These are phyloP conservation scores for Priceomyces melissophilus DNA, from an alignment of 805 yeast species.

Conservation along the genomic window DNA sequence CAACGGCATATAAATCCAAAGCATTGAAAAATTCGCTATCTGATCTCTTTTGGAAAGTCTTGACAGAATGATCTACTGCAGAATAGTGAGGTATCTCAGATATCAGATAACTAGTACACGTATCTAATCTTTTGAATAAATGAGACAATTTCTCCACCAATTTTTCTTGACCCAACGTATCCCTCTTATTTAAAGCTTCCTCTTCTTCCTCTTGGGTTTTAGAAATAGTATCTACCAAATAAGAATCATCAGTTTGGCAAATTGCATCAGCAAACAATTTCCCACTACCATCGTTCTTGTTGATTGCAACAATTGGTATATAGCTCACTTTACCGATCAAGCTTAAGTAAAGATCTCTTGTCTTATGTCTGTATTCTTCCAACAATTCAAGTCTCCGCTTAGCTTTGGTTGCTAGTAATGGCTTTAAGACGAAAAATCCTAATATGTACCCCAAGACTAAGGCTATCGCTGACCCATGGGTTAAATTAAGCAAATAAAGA, in stretches of 20 bases:
- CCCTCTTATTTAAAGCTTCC: slow-evolving; percentile 16
- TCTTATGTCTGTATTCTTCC: slow-evolving; percentile 27
- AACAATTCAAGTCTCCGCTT: slow-evolving; percentile 31
- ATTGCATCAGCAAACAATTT: slow-evolving; percentile 36
- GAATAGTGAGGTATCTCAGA: slow-evolving; percentile 33
- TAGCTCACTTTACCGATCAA: slow-evolving; percentile 31
- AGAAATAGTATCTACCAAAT: slow-evolving; percentile 8
- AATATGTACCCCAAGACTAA: slow-evolving; percentile 27
- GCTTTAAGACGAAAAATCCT: slow-evolving; percentile 31
- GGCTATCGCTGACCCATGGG: slow-evolving; percentile 32
- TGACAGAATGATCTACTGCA: slow-evolving; percentile 23
- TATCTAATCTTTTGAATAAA: slow-evolving; percentile 18
- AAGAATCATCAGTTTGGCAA: slow-evolving; percentile 32
- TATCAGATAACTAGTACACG: slow-evolving; percentile 25
- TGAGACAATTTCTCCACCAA: slow-evolving; percentile 20
- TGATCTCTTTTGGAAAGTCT: slow-evolving; percentile 33
- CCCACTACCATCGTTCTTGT: slow-evolving; percentile 22
- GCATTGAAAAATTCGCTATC: slow-evolving; percentile 34
- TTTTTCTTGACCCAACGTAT: slow-evolving; percentile 23
- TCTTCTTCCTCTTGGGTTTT: slow-evolving; percentile 12
- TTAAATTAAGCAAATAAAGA: slow-evolving; percentile 26
- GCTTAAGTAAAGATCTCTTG: slow-evolving; percentile 35
- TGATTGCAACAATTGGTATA: slow-evolving; percentile 39
- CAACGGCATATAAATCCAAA: slow-evolving; percentile 24
- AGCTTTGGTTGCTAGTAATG: slow-evolving; percentile 29